These are phyloP conservation scores for Ganoderma resinaceum DNA, from an alignment of 1,284 basidiomycete genomes.

Conservation along the genomic window DNA sequence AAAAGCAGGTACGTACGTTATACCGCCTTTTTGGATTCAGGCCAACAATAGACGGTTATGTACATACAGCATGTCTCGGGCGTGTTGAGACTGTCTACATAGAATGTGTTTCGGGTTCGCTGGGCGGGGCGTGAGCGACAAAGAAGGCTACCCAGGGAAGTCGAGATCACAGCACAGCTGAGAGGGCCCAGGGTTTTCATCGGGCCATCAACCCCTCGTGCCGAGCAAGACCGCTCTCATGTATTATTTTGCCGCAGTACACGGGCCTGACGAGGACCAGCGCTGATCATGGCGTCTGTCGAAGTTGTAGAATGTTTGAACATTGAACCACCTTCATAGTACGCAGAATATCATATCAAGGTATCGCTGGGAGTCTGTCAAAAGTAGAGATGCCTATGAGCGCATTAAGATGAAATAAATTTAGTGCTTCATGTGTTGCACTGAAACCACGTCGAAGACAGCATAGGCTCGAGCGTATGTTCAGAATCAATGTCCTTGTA, in stretches of 20 bases:
- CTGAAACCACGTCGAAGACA: too few relatives aligned
- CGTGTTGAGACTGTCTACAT: background rate
- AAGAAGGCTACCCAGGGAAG: constrained; percentile 2
- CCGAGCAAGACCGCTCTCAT: background rate
- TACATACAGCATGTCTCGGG: background rate
- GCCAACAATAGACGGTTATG: constrained; percentile 18
- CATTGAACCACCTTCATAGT: background rate
- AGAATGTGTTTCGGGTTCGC: constrained; percentile 1
- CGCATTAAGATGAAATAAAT: background rate
- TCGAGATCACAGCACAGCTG: constrained; percentile 22
- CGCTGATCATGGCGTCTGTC: background rate
- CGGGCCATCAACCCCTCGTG: too few relatives aligned
- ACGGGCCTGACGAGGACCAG: background rate
- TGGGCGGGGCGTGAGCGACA: constrained; percentile 4
- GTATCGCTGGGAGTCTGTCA: background rate
- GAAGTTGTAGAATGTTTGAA: background rate
- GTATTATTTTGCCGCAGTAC: background rate
- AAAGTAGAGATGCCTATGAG: background rate
- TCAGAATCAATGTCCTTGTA: too few relatives aligned
- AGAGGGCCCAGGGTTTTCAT: background rate
- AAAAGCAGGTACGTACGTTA: constrained; percentile 29
- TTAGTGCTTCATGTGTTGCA: too few relatives aligned
- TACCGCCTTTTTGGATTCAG: constrained; percentile 13
- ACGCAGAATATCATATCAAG: background rate
- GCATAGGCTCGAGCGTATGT: too few relatives aligned